Evolutionary conservation across 1,139 yeast genomes (phyloP).

Genomic region (Zygoascus hellenicus): DNA sequence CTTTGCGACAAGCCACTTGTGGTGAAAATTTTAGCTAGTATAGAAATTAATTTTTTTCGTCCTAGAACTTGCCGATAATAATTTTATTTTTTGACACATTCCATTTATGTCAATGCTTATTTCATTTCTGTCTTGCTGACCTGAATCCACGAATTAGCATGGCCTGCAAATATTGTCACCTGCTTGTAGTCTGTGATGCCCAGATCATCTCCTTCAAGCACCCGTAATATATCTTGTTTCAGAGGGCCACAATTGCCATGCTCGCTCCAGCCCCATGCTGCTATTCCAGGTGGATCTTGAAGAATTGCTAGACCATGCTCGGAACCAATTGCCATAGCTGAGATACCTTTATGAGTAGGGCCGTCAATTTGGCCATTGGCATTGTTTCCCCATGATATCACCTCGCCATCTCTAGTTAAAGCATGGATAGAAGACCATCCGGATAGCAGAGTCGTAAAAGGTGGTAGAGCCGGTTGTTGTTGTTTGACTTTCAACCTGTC

Average conservation of each 20-base stretch:
- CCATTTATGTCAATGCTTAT: too few relatives aligned
- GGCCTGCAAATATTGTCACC: constrained; percentile 17
- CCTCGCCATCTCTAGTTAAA: constrained; percentile 22
- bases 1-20: constrained; percentile 49
- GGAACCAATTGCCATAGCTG: constrained; percentile 53
- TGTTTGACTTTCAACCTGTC: constrained; percentile 19
- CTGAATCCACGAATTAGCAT: constrained; percentile 20
- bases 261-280: constrained; percentile 98
- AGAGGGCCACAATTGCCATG: constrained; percentile 85
- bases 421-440: constrained; percentile 86
- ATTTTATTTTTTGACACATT: too few relatives aligned
- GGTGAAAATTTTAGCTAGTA: too few relatives aligned
- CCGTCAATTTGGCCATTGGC: constrained; percentile 58
- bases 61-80: too few relatives aligned
- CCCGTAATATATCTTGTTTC: constrained; percentile 9
- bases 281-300: constrained; percentile 34
- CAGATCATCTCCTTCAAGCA: constrained; percentile 4
- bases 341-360: constrained; percentile 9
- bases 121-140: background rate
- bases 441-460: constrained; percentile 34
- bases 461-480: constrained; percentile 17
- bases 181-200: background rate
- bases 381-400: constrained; percentile 63
- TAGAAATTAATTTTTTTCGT: background rate
- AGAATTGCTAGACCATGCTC: constrained; percentile 67